Conservation (phyloP, 805 yeast genomes). For the Ogataea philodendri region DNA sequence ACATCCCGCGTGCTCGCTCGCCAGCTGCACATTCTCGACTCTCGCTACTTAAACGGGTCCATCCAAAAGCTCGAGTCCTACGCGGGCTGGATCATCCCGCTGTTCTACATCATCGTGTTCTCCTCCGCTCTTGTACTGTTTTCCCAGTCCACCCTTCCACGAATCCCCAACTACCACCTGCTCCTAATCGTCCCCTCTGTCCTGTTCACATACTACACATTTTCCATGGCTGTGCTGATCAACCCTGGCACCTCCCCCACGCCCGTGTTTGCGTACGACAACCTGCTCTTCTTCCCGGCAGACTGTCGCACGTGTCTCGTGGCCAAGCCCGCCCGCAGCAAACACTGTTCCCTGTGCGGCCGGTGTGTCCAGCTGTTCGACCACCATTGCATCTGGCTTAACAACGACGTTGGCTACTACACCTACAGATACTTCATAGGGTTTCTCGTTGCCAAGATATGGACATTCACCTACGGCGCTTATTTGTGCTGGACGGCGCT, state of each 20-base stretch:
- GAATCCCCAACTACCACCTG: conserved; percentile 16
- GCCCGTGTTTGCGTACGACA: conserved; percentile 30
- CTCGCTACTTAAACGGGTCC: conserved; percentile 23
- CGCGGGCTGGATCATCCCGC: conserved; percentile 45
- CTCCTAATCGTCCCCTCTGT: conserved; percentile 35
- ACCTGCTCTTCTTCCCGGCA: conserved; percentile 40
- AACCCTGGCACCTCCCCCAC: conserved; percentile 42
- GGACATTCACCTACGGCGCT: conserved; percentile 43
- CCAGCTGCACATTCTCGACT: neutral
- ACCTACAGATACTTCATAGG: conserved; percentile 49
- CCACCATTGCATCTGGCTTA: conserved; percentile 56
- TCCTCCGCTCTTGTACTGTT: conserved; percentile 29
- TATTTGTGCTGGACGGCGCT: conserved; percentile 34
- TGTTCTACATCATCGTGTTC: conserved; percentile 39
- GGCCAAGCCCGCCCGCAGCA: conserved; percentile 72
- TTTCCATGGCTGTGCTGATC: conserved; percentile 38
- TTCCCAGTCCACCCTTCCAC: conserved; percentile 20
- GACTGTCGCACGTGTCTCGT: conserved; percentile 52
- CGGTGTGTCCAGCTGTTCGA: conserved; percentile 65
- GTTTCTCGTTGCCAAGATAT: conserved; percentile 36
- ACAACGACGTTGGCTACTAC: conserved; percentile 54
- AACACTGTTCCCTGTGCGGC: conserved; percentile 72
- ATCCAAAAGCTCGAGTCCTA: conserved; percentile 11
- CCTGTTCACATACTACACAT: conserved; percentile 33
- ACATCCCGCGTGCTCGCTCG: no score